phyloP scores from a whole-genome alignment of 1,284 basidiomycete species.

The Malassezia sympodialis region DNA sequence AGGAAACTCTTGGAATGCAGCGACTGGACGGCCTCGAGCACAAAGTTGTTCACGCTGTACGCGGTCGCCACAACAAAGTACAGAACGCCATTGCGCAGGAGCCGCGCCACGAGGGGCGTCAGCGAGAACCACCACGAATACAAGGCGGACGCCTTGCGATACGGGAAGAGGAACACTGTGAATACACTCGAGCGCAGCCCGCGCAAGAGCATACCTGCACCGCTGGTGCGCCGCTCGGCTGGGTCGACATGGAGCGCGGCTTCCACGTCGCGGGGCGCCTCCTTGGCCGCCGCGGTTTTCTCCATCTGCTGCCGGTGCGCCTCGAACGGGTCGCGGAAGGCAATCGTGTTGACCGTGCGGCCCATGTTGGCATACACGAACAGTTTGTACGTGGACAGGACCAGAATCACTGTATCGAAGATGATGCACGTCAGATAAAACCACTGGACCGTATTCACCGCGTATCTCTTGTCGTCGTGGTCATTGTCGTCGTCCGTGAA shows the following conservation, averaged over 20 bases:
- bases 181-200: background rate
- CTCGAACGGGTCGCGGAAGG: slow-evolving; percentile 11
- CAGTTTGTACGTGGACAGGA: slow-evolving; percentile 26
- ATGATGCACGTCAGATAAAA: slow-evolving; percentile 27
- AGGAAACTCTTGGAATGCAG: slow-evolving; percentile 25
- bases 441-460: slow-evolving; percentile 24
- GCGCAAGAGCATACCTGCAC: background rate
- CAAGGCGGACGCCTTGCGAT: background rate
- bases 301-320: slow-evolving; percentile 5
- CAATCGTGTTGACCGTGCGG: background rate
- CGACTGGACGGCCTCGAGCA: slow-evolving; percentile 17
- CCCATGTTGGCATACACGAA: slow-evolving; percentile 12
- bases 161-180: background rate
- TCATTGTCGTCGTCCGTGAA: background rate
- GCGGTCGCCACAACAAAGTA: slow-evolving; percentile 26
- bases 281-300: background rate
- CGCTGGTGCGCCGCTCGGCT: background rate
- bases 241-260: background rate
- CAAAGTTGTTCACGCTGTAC: slow-evolving; percentile 31
- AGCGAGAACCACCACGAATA: slow-evolving; percentile 16
- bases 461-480: background rate
- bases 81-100: slow-evolving; percentile 27
- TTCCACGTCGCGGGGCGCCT: background rate
- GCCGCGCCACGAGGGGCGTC: slow-evolving; percentile 25
- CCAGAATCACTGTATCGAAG: slow-evolving; percentile 24